Base-by-base conservation (phyloP, 768 basidiomycete genomes). In the Postia placenta region DNA sequence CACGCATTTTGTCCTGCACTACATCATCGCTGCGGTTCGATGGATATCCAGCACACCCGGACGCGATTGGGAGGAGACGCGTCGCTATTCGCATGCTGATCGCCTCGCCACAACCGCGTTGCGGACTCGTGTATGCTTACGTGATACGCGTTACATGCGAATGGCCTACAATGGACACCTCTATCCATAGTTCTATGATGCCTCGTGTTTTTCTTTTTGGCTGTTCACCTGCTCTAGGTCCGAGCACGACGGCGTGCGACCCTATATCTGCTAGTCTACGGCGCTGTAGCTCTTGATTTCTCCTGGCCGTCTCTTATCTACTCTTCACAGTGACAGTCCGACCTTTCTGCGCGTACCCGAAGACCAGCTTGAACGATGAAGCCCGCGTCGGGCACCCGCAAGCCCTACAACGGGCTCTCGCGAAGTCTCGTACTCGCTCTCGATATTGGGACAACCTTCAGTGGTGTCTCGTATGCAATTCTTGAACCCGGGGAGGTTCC, bases 361-460 rank as follows among this genome's bases (percentile, higher is more conserved):
- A 43, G 26, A 36, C n/a, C n/a, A n/a, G n/a, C n/a, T n/a, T 47
- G 42, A 45, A 51, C 52, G 60, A 76, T 79, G 74, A 78, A 80
- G 64, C 68, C 75, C 37, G 65, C 73, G n/a, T 69, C 74, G 12
- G 80, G 81, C 62, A 80, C 79, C 58, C 77, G 87, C 48, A 87
- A 85, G 65, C 87, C 87, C 20, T 88, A 87, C 64, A 73, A 67
- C 5, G 87, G 87, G 40, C 59, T 72, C 11, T 67, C 69, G 15
- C 75, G 85, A 56, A 77, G 83, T 50, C 76, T 90, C 47, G 85
- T 84, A 53, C 74, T 90, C 57, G 87, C 87, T 4, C 78, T 90
- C 64, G 87, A 90, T 59, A 78, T 90, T 54, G 87, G 87, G 22
- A 90, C 87, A 0, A 90, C 87, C 0, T 89, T 89, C 60, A 85